Evolutionary conservation across 2,329 filamentous ascomycete species (phyloP), one percentile per base, ranked within the genome.

Genomic region (Aspergillus terreus): DNA sequence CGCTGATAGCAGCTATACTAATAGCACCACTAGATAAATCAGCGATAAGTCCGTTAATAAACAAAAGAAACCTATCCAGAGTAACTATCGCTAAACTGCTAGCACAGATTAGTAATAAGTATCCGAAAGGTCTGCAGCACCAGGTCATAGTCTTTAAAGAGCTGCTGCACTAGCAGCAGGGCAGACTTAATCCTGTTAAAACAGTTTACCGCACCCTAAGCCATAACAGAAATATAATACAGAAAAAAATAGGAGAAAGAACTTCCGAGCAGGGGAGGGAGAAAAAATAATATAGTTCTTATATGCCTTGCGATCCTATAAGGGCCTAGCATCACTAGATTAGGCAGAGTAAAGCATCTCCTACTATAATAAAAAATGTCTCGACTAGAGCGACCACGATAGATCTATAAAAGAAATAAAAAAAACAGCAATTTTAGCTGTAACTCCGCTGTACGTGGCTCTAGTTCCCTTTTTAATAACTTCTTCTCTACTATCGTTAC

Each of bases 51-150:
- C 6, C 3, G 15, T 9, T 3, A 15, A 4, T 21, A 6, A 6
- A 5, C 9, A 12, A 15, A 38, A 23, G 17, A 19, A n/a, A 15
- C 44, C 33, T 72, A 84, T 80, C 84, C 85, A 15, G 84, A 85
- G 62, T 88, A 85, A 0, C 85, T 85, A 33, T 84, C 84, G 55
- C 82, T 82, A 68, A 86, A 88, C 57, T 88, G 84, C 64, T 87
- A 78, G 60, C 84, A 87, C 3, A 88, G 69, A 63, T 88, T 85
- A 41, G 85, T 83, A 53, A 88, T 84, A 25, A 88, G 69, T 45
- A 80, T 71, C 49, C 85, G 75, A 62, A 86, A 86, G 6, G 80
- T 81, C 58, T 77, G 78, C 46, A 87, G 68, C 2, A 85, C 81
- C 17, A 79, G 63, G 46, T 83, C 76, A 57, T 75, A 61, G 17